phyloP scores from a whole-genome alignment of 345 rosid genomes.

The Turnera subulata region DNA sequence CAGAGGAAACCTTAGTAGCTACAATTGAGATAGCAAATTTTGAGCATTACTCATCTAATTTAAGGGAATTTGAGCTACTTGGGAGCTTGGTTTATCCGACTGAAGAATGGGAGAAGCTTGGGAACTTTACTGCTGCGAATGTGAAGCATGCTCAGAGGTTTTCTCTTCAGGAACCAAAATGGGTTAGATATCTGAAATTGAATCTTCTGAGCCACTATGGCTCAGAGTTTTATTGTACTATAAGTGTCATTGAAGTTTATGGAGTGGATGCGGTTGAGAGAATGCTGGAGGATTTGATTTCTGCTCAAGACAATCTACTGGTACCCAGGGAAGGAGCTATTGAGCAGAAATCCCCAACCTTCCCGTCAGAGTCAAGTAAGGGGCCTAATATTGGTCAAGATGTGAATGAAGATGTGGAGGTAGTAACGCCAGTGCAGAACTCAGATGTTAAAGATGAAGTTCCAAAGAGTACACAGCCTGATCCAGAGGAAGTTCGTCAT shows the following conservation, averaged over 20 bases:
- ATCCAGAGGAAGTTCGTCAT: slow-evolving; percentile 66
- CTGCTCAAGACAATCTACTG: slow-evolving; percentile 47
- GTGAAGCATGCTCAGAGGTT: slow-evolving; percentile 71
- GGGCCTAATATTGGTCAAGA: slow-evolving; percentile 34
- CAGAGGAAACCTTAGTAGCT: slow-evolving; percentile 89
- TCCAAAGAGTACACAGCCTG: slow-evolving; percentile 31
- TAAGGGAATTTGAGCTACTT: slow-evolving; percentile 75
- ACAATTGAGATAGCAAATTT: slow-evolving; percentile 81
- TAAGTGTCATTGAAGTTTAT: slow-evolving; percentile 72
- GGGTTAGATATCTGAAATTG: slow-evolving; percentile 84
- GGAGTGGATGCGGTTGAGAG: slow-evolving; percentile 96
- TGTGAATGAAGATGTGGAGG: slow-evolving; percentile 28
- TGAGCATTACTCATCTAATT: slow-evolving; percentile 89
- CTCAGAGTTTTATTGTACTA: slow-evolving; percentile 89
- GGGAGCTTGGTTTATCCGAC: slow-evolving; percentile 92
- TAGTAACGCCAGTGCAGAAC: slow-evolving; percentile 31
- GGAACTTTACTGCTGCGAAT: slow-evolving; percentile 81
- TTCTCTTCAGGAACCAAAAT: slow-evolving; percentile 62
- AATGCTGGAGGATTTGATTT: slow-evolving; percentile 90
- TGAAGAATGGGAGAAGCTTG: slow-evolving; percentile 73
- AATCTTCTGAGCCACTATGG: slow-evolving; percentile 75
- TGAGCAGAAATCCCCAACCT: slow-evolving; percentile 34
- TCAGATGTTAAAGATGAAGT: slow-evolving; percentile 33
- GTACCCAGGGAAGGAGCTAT: slow-evolving; percentile 35
- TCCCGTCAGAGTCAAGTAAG: slow-evolving; percentile 30